Evolutionary conservation across 441 rosid genomes (phyloP).

Genomic region (Gossypium gossypioides): DNA sequence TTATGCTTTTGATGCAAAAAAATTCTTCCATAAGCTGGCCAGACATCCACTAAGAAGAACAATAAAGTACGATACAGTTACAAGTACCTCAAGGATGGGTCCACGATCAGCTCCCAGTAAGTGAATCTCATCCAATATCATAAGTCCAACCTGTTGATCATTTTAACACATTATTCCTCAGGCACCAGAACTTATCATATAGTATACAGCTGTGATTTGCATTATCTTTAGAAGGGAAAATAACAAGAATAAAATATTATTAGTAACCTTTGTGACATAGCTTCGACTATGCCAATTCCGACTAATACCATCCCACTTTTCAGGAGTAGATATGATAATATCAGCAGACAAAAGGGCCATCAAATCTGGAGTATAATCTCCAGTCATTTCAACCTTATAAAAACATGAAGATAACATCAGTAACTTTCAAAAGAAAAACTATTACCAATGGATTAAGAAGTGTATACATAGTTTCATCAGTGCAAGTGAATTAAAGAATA

Average conservation of each 20-base stretch:
- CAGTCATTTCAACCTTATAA: slow-evolving; percentile 96
- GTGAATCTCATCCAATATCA: slow-evolving; percentile 99
- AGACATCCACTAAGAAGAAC: background rate
- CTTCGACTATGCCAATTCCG: slow-evolving; percentile 98
- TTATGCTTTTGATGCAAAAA: background rate
- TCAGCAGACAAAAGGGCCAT: slow-evolving; percentile 96
- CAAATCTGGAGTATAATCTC: slow-evolving; percentile 98
- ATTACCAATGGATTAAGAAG: background rate
- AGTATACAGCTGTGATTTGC: background rate
- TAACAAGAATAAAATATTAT: slow-evolving; percentile 5
- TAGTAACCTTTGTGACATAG: slow-evolving; percentile 82
- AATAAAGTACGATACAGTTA: background rate
- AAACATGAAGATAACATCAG: slow-evolving; percentile 3
- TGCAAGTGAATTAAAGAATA: background rate
- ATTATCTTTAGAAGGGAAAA: slow-evolving; percentile 8
- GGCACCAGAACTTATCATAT: background rate
- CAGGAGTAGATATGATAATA: slow-evolving; percentile 96
- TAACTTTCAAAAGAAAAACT: background rate
- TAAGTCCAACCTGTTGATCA: slow-evolving; percentile 75
- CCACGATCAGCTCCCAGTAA: slow-evolving; percentile 98
- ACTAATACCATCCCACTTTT: slow-evolving; percentile 99
- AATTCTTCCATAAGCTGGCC: background rate
- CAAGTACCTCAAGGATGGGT: slow-evolving; percentile 93
- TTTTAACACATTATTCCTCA: slow-evolving; percentile 15
- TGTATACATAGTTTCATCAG: background rate